Conservation (phyloP, 106 monocot species). For the Allium sativum region DNA sequence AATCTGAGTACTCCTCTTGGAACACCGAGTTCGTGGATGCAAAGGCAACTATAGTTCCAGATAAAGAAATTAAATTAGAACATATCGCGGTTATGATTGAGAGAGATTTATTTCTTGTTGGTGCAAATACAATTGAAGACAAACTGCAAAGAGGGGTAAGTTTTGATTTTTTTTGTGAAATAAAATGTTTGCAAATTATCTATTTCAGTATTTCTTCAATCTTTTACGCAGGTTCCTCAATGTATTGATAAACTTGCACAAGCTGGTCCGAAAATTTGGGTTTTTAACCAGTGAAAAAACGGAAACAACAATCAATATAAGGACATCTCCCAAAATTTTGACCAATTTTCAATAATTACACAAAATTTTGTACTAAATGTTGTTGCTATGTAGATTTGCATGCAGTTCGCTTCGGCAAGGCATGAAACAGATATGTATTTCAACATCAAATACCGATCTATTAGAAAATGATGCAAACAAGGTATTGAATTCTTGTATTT, state of each 20-base stretch:
- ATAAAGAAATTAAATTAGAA: slow-evolving; percentile 48
- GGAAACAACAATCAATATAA: slow-evolving; percentile 80
- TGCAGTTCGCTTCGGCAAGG: slow-evolving; percentile 82
- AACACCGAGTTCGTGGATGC: slow-evolving; percentile 28
- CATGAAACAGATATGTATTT: slow-evolving; percentile 73
- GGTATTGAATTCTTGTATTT: slow-evolving; percentile 8
- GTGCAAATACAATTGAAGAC: slow-evolving; percentile 78
- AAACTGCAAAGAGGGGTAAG: slow-evolving; percentile 63
- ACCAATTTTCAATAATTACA: neutral
- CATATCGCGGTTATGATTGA: slow-evolving; percentile 54
- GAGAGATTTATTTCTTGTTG: slow-evolving; percentile 53
- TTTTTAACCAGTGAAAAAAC: slow-evolving; percentile 73
- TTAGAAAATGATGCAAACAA: slow-evolving; percentile 23
- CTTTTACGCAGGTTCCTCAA: slow-evolving; percentile 44
- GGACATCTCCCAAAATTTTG: slow-evolving; percentile 18
- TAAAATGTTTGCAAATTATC: slow-evolving; percentile 7
- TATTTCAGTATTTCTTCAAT: neutral
- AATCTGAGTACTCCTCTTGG: slow-evolving; percentile 50
- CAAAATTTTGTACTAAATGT: neutral
- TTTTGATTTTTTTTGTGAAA: neutral
- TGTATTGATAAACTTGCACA: slow-evolving; percentile 76
- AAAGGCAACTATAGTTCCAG: slow-evolving; percentile 34
- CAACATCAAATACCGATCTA: slow-evolving; percentile 19
- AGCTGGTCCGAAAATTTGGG: slow-evolving; percentile 84
- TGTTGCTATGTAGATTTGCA: slow-evolving; percentile 32